phyloP scores from a whole-genome alignment of 768 basidiomycete species.

The Suillus variegatus region DNA sequence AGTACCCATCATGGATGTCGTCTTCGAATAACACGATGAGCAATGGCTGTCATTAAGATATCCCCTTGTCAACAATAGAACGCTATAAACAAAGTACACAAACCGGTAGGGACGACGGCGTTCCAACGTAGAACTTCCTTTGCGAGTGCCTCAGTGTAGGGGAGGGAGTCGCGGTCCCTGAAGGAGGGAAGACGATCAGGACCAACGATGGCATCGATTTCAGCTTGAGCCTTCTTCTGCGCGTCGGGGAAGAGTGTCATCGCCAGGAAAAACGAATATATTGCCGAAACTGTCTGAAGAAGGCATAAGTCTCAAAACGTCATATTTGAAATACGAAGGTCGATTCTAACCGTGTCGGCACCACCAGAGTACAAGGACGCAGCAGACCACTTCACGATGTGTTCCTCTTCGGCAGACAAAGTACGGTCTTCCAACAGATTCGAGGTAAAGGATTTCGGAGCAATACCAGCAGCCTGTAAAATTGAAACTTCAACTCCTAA shows the following conservation, averaged over 20 bases:
- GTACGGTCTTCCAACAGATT: slow-evolving; percentile 55
- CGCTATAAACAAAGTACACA: slow-evolving; percentile 35
- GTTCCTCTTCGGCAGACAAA: slow-evolving; percentile 55
- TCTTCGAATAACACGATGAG: slow-evolving; percentile 60
- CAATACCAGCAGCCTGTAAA: slow-evolving; percentile 55
- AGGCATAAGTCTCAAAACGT: neutral
- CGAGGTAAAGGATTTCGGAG: slow-evolving; percentile 54
- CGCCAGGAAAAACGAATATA: slow-evolving; percentile 10
- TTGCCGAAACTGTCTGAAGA: slow-evolving; percentile 11
- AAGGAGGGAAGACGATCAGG: slow-evolving; percentile 61
- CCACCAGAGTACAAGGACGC: slow-evolving; percentile 33
- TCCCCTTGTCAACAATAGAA: slow-evolving; percentile 34
- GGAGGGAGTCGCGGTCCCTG: slow-evolving; percentile 58
- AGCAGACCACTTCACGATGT: slow-evolving; percentile 62
- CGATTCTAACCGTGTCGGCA: neutral
- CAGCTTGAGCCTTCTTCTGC: slow-evolving; percentile 59
- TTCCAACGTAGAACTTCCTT: slow-evolving; percentile 58
- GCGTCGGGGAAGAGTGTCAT: slow-evolving; percentile 38
- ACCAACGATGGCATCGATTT: slow-evolving; percentile 62
- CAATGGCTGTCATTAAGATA: slow-evolving; percentile 20
- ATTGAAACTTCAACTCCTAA: neutral
- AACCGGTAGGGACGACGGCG: slow-evolving; percentile 41
- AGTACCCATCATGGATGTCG: slow-evolving; percentile 62
- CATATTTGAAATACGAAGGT: neutral
- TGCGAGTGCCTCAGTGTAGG: slow-evolving; percentile 60